Evolutionary conservation across 2,329 filamentous ascomycete species (phyloP).

Genomic region (Sclerotinia minor): DNA sequence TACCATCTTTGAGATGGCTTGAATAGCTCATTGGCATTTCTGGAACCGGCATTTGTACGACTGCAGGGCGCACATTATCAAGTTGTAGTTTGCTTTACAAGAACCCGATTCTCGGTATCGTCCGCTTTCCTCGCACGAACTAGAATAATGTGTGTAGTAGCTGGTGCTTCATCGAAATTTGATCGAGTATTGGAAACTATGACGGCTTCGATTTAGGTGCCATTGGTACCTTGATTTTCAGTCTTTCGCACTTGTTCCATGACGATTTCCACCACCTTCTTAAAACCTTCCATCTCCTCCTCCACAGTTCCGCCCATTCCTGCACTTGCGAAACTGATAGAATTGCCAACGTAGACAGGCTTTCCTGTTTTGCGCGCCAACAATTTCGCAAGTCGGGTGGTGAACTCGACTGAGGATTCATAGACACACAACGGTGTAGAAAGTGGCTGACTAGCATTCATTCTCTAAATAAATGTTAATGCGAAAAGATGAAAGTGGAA

Average conservation of each 20-base stretch:
- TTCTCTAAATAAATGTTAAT: constrained; percentile 36
- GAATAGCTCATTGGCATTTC: constrained; percentile 14
- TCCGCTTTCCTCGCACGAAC: constrained; percentile 11
- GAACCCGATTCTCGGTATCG: constrained; percentile 10
- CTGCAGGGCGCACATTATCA: constrained; percentile 12
- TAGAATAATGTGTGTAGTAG: constrained; percentile 4
- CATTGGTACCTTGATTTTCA: constrained; percentile 31
- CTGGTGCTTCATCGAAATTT: neutral
- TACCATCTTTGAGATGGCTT: constrained; percentile 10
- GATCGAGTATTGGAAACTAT: neutral
- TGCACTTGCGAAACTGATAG: constrained; percentile 71
- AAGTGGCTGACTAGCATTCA: constrained; percentile 59
- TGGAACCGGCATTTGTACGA: constrained; percentile 13
- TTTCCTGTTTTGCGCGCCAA: constrained; percentile 70
- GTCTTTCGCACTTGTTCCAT: constrained; percentile 52
- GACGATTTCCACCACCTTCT: constrained; percentile 70
- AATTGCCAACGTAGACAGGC: constrained; percentile 89
- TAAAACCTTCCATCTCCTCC: constrained; percentile 91
- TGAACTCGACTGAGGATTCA: constrained; percentile 79
- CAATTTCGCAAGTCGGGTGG: constrained; percentile 79
- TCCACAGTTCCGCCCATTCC: constrained; percentile 80
- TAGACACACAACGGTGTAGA: constrained; percentile 78
- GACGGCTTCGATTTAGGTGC: constrained; percentile 10
- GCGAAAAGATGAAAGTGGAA: constrained; percentile 5
- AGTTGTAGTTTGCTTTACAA: constrained; percentile 21